Conservation (phyloP, 2,329 filamentous ascomycete genomes). For the Cryphonectria carpinicola region DNA sequence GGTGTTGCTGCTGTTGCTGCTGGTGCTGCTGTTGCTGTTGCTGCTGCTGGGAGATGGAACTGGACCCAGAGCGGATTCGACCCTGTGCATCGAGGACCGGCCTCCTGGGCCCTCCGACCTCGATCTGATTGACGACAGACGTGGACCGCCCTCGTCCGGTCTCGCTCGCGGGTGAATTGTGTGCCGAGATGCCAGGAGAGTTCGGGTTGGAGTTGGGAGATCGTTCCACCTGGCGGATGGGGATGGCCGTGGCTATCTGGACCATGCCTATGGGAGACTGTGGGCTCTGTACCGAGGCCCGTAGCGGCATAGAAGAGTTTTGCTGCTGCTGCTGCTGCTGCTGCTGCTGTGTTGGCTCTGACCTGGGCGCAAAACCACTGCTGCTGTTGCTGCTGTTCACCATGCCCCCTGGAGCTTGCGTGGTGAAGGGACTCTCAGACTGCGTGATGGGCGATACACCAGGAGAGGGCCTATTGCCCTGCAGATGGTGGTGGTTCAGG, state of each 20-base stretch:
- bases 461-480: conserved; percentile 19
- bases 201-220: conserved; percentile 21
- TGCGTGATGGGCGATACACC: conserved; percentile 29
- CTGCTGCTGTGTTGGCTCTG: conserved; percentile 29
- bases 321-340: background rate
- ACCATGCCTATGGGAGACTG: conserved; percentile 23
- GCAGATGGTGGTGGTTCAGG: conserved; percentile 5
- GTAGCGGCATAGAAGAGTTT: background rate
- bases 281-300: conserved; percentile 9
- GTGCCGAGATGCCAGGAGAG: conserved; percentile 14
- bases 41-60: conserved; percentile 7
- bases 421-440: conserved; percentile 24
- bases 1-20: conserved; percentile 11
- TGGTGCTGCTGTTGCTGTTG: background rate
- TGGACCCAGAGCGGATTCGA: conserved; percentile 23
- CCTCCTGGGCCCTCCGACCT: conserved; percentile 23
- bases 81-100: conserved; percentile 22
- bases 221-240: conserved; percentile 27
- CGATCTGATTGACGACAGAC: conserved; percentile 29
- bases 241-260: conserved; percentile 28
- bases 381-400: background rate
- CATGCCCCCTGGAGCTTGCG: conserved; percentile 13
- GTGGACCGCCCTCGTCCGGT: conserved; percentile 16
- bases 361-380: background rate
- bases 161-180: conserved; percentile 25